phyloP scores from a whole-genome alignment of 805 yeast species.

The Dipodascus geniculatus region DNA sequence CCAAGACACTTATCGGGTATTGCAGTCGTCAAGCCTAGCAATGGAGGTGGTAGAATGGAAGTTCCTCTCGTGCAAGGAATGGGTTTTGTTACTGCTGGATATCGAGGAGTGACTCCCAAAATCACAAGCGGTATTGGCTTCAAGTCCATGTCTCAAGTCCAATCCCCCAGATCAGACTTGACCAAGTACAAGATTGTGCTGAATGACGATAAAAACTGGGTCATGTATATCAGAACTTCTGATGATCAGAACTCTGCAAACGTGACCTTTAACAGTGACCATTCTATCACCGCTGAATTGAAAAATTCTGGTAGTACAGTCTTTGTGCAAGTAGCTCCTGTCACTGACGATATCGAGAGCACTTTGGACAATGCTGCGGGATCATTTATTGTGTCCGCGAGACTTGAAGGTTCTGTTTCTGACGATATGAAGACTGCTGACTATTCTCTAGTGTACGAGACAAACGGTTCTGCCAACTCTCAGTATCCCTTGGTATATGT shows the following conservation, averaged over 20 bases:
- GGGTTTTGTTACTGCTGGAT: constrained; percentile 45
- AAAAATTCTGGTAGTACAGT: constrained; percentile 35
- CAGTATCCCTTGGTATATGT: constrained; percentile 39
- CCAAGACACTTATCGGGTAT: constrained; percentile 3
- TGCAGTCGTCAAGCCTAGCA: not conserved
- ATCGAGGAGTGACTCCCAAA: constrained; percentile 21
- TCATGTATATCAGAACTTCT: constrained; percentile 36
- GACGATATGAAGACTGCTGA: constrained; percentile 6
- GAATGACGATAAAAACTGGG: constrained; percentile 50
- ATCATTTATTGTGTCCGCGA: constrained; percentile 39
- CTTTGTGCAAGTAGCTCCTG: constrained; percentile 48
- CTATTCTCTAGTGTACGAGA: constrained; percentile 7
- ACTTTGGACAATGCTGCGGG: constrained; percentile 54
- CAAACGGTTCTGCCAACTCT: constrained; percentile 17
- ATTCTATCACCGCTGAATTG: constrained; percentile 33
- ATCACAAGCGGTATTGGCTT: constrained; percentile 54
- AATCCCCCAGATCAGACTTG: constrained; percentile 30
- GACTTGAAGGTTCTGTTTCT: constrained; percentile 29
- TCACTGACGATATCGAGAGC: constrained; percentile 25
- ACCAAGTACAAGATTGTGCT: constrained; percentile 44
- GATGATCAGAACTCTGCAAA: constrained; percentile 14
- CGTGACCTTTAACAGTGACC: constrained; percentile 10
- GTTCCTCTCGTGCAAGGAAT: constrained; percentile 46
- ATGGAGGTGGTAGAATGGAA: constrained; percentile 10
- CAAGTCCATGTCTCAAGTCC: constrained; percentile 33